Percentiles rank a stretch among this genome's conserved stretches.
Evolutionary conservation across 805 yeast species (phyloP).

Genomic region (Pichia californica): DNA sequence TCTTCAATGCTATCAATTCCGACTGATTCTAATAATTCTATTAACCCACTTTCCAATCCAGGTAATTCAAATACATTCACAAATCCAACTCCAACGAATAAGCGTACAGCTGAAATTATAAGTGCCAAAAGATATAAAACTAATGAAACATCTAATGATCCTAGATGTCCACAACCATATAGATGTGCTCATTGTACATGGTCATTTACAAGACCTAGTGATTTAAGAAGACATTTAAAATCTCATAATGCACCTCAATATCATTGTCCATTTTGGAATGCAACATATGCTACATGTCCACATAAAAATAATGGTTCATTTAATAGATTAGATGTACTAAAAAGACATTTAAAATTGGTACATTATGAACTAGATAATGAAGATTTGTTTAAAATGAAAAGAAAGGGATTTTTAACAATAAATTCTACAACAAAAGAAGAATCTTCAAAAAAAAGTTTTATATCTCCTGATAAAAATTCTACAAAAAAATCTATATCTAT

Average conservation of each 20-base stretch:
- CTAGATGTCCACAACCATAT: constrained; percentile 16
- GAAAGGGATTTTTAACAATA: neutral
- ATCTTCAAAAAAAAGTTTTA: too few species aligned
- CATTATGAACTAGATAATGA: constrained; percentile 44
- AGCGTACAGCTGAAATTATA: neutral
- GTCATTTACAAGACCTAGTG: constrained; percentile 67
- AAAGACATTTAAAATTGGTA: constrained; percentile 63
- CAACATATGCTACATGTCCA: constrained; percentile 53
- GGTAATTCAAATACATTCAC: too few species aligned
- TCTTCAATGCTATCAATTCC: neutral
- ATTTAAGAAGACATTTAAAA: constrained; percentile 58
- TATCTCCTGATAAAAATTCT: neutral
- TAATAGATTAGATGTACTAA: constrained; percentile 66
- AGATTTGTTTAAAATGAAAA: neutral
- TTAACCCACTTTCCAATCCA: too few species aligned
- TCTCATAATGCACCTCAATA: constrained; percentile 62
- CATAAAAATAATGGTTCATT: constrained; percentile 75
- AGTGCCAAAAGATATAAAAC: constrained; percentile 1
- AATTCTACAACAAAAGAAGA: neutral
- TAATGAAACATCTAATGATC: constrained; percentile 5
- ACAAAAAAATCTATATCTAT: neutral
- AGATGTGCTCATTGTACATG: constrained; percentile 49
- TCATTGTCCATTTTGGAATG: constrained; percentile 68
- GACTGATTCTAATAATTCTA: neutral
- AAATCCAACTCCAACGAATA: too few species aligned